phyloP scores from a whole-genome alignment of 169 alveolate genomes.

The Eimeria sp. region DNA sequence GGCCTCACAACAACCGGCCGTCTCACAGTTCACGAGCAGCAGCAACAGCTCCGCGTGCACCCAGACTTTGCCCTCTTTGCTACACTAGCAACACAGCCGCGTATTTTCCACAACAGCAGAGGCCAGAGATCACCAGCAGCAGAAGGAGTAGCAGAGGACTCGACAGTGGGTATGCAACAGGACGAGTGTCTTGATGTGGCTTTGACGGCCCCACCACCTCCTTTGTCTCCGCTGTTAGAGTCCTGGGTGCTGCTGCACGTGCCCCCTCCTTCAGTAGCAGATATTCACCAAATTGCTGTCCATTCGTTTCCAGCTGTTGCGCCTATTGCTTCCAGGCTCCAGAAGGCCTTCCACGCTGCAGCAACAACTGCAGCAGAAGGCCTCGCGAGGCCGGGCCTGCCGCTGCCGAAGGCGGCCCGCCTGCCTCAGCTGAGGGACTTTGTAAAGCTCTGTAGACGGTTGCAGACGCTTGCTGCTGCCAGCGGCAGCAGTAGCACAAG shows the following conservation, averaged over 20 bases:
- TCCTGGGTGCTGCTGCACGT: constrained; percentile 74
- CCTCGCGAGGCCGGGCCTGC: constrained; percentile 25
- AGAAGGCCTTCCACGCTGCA: constrained; percentile 47
- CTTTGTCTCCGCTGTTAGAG: constrained; percentile 63
- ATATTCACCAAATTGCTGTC: constrained; percentile 35
- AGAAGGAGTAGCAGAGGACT: not conserved
- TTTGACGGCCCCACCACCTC: constrained; percentile 57
- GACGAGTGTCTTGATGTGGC: constrained; percentile 37
- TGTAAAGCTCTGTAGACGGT: constrained; percentile 77
- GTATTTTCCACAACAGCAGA: not conserved
- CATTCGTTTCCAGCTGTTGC: constrained; percentile 46
- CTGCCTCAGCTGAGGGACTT: constrained; percentile 79
- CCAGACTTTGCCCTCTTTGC: constrained; percentile 78
- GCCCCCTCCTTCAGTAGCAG: constrained; percentile 70
- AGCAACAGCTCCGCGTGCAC: constrained; percentile 59
- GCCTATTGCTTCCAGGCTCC: constrained; percentile 32
- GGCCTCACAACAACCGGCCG: constrained; percentile 53
- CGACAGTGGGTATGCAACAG: not conserved
- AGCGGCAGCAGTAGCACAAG: constrained; percentile 6
- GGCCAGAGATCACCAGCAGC: constrained; percentile 18
- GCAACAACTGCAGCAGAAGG: constrained; percentile 38
- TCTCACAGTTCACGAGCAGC: constrained; percentile 75
- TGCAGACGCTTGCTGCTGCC: constrained; percentile 58
- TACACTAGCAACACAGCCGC: constrained; percentile 47
- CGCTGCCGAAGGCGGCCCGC: constrained; percentile 75